phyloP scores from a whole-genome alignment of 2,329 filamentous ascomycete species.

The Epicoccum sorghinum region DNA sequence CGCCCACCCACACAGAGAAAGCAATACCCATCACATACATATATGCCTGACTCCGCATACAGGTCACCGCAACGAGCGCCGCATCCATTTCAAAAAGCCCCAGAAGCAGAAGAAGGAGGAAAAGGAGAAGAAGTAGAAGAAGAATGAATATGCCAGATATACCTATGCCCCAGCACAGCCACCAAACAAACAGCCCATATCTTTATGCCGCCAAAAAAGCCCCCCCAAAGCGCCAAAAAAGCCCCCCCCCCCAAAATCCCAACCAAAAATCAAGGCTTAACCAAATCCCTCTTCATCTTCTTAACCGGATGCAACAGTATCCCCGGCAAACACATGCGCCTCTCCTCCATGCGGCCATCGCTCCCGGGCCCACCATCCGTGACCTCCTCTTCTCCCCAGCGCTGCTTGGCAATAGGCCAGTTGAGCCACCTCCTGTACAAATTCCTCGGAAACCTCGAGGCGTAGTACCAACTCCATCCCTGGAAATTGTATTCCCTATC shows the following conservation, averaged over 20 bases:
- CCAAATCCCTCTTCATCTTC: conserved; percentile 51
- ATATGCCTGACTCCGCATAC: too few species aligned
- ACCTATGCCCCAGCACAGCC: background rate
- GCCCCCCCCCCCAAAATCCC: too few species aligned
- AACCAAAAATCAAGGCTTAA: conserved; percentile 22
- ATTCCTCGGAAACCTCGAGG: conserved; percentile 79
- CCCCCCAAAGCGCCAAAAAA: too few species aligned
- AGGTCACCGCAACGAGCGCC: too few species aligned
- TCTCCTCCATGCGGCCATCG: conserved; percentile 60
- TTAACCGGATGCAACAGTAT: conserved; percentile 93
- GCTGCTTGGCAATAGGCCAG: conserved; percentile 77
- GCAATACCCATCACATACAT: too few species aligned
- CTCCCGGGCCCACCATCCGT: conserved; percentile 50
- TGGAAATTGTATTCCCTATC: conserved; percentile 88
- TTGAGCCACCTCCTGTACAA: conserved; percentile 88
- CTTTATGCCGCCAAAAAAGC: too few species aligned
- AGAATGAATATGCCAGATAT: background rate
- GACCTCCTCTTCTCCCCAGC: conserved; percentile 76
- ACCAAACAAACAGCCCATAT: too few species aligned
- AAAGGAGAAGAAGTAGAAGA: background rate
- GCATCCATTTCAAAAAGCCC: too few species aligned
- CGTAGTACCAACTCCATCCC: conserved; percentile 91
- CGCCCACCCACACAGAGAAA: too few species aligned
- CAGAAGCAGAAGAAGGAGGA: too few species aligned
- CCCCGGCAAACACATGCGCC: conserved; percentile 87